Evolutionary conservation across 805 yeast genomes (phyloP).

Genomic region (Wickerhamiella lipophila): DNA sequence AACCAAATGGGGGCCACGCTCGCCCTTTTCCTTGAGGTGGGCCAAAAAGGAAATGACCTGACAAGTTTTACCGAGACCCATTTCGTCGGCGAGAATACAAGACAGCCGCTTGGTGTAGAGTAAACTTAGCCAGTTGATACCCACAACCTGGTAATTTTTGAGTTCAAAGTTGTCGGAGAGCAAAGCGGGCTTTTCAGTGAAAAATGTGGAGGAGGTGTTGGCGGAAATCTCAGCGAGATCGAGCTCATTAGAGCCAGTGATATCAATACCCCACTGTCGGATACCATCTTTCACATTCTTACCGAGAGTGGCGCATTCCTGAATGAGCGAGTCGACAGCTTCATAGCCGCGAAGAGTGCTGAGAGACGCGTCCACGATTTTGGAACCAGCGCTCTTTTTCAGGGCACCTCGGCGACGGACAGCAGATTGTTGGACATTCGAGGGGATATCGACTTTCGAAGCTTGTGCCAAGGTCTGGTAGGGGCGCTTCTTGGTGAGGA

Average conservation of each 20-base stretch:
- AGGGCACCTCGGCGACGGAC: constrained; percentile 31
- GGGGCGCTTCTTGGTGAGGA: constrained; percentile 59
- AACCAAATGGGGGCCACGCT: constrained; percentile 73
- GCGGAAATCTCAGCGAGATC: constrained; percentile 43
- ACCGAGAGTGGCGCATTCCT: constrained; percentile 71
- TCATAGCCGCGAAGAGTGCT: constrained; percentile 72
- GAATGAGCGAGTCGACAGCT: constrained; percentile 87
- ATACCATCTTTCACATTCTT: constrained; percentile 56
- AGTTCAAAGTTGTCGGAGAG: constrained; percentile 52
- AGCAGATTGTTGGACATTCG: constrained; percentile 21
- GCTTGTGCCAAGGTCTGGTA: constrained; percentile 47
- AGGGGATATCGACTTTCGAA: constrained; percentile 43
- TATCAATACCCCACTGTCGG: constrained; percentile 75
- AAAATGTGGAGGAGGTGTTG: constrained; percentile 27
- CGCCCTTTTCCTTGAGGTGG: constrained; percentile 56
- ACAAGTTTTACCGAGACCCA: constrained; percentile 94
- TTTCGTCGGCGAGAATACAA: constrained; percentile 94
- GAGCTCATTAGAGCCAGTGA: constrained; percentile 47
- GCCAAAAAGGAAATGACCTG: constrained; percentile 91
- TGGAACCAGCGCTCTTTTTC: constrained; percentile 54
- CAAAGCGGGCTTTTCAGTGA: constrained; percentile 58
- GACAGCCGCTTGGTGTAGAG: constrained; percentile 68
- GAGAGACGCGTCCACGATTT: constrained; percentile 56
- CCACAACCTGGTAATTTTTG: constrained; percentile 92
- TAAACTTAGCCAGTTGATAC: constrained; percentile 81